Percentiles rank a stretch among this genome's conserved stretches.
These are phyloP conservation scores for Neurospora sp. DNA, from an alignment of 495 filamentous ascomycete species.

Conservation along the genomic window DNA sequence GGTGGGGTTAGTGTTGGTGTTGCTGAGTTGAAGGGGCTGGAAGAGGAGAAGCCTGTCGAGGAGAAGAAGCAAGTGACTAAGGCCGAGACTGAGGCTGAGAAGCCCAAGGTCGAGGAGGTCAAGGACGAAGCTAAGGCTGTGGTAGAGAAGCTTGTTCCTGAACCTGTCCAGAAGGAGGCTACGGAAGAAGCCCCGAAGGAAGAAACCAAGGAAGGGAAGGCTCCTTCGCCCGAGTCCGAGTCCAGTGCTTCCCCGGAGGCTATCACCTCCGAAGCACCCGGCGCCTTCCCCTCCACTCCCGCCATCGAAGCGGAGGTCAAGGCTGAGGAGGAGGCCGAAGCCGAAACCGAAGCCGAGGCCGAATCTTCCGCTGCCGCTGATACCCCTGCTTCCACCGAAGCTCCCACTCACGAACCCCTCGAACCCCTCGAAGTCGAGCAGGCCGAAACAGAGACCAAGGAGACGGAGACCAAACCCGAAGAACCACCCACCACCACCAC, in stretches of 20 bases:
- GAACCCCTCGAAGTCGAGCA: not conserved
- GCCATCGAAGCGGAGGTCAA: slow-evolving; percentile 7
- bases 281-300: not conserved
- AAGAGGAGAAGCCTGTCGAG: not conserved
- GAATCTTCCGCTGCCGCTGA: not conserved
- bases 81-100: slow-evolving; percentile 19
- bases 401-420: slow-evolving; percentile 3
- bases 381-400: slow-evolving; percentile 3
- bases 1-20: slow-evolving; percentile 31
- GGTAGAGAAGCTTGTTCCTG: slow-evolving; percentile 10
- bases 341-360: not conserved
- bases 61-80: slow-evolving; percentile 16
- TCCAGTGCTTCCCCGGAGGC: slow-evolving; percentile 3
- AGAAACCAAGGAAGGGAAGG: slow-evolving; percentile 14
- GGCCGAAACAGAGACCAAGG: slow-evolving; percentile 5
- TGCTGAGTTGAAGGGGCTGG: slow-evolving; percentile 3
- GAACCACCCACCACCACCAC: not conserved
- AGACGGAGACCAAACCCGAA: not conserved
- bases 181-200: slow-evolving; percentile 6
- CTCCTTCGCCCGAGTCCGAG: slow-evolving; percentile 11
- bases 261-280: not conserved
- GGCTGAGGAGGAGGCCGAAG: not conserved
- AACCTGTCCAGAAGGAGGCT: not conserved
- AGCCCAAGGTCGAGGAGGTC: slow-evolving; percentile 7
- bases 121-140: slow-evolving; percentile 15